These are phyloP conservation scores for Dioscorea zingiberensis DNA, from an alignment of 106 monocot genomes.

Conservation along the genomic window DNA sequence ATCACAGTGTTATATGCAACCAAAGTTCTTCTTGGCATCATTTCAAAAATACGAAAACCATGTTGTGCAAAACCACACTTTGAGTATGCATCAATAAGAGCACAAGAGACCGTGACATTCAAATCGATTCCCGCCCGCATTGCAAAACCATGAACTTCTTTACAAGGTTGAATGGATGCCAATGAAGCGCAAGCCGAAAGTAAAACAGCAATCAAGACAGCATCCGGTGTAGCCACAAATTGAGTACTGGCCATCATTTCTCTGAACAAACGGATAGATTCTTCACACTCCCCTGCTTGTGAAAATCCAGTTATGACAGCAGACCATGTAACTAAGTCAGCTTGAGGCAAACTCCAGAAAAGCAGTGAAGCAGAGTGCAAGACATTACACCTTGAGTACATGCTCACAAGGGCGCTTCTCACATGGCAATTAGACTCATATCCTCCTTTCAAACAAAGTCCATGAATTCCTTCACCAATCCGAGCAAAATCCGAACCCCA, in stretches of 20 bases:
- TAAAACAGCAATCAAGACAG: slow-evolving; percentile 34
- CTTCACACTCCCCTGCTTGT: slow-evolving; percentile 17
- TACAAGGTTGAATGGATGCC: slow-evolving; percentile 20
- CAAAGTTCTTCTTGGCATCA: slow-evolving; percentile 31
- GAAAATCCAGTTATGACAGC: slow-evolving; percentile 53
- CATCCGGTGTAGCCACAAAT: slow-evolving; percentile 19
- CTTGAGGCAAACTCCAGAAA: slow-evolving; percentile 19
- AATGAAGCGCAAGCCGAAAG: slow-evolving; percentile 47
- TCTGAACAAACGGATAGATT: slow-evolving; percentile 34
- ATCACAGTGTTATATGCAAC: slow-evolving; percentile 50
- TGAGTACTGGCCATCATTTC: slow-evolving; percentile 28
- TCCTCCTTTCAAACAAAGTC: slow-evolving; percentile 47
- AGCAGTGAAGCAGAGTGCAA: slow-evolving; percentile 23
- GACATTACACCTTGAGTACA: slow-evolving; percentile 52
- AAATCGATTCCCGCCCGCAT: slow-evolving; percentile 17
- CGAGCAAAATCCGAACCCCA: slow-evolving; percentile 13
- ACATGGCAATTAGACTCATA: slow-evolving; percentile 38
- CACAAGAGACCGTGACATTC: slow-evolving; percentile 33
- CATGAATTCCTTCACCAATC: slow-evolving; percentile 44
- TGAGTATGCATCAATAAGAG: slow-evolving; percentile 47
- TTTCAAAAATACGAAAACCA: slow-evolving; percentile 28
- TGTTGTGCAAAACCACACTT: slow-evolving; percentile 53
- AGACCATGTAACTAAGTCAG: slow-evolving; percentile 72
- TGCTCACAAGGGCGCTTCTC: slow-evolving; percentile 46
- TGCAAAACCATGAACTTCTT: slow-evolving; percentile 41